Evolutionary conservation across 257 asterid species (phyloP), one percentile per base, ranked within the genome.

Genomic region (Przewalskia tangutica): DNA sequence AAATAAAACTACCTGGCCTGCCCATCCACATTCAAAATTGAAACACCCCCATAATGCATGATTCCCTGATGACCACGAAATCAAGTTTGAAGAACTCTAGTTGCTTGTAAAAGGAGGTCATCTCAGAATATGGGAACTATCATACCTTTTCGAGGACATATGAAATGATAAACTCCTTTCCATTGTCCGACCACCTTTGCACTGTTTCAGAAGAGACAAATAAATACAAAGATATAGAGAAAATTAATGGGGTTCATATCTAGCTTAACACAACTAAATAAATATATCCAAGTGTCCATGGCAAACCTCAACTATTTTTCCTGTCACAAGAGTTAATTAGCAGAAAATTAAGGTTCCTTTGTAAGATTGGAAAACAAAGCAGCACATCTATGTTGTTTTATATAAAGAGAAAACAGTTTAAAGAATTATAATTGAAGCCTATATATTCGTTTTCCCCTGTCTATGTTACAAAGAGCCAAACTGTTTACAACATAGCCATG

Each of bases 41-140:
- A 89, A 90, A 77, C 97, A 92, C 86, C 97, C 89, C 97, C 94
- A 92, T 17, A 90, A 80, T 20, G 92, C 94, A 87, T 76, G 85
- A 77, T 85, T 87, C 96, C 96, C 38, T 23, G 56, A 34, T 48
- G 53, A 73, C 62, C 73, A 77, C 46, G 7, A 58, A 44, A 81
- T 8, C 60, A 44, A 27, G 62, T 54, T 56, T 58, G 58, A 66
- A 53, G 42, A 48, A 58, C 79, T 16, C 50, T 23, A 70, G 78
- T 46, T 71, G 58, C 59, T 46, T 44, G 78, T 71, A 46, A 71
- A 46, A 46, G 59, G 12, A 20, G 78, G 16, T 13, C 59, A 71
- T 46, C 78, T 46, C 16, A 46, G 78, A 71, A 11, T 12, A 11
- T 18, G 56, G 46, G 50, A 81, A 14, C 55, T 17, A 18, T 51